A percentile compares a stretch with the other conserved stretches of the same genome.
phyloP scores from a whole-genome alignment of 2,329 filamentous ascomycete genomes.

The Aspergillus proliferans region DNA sequence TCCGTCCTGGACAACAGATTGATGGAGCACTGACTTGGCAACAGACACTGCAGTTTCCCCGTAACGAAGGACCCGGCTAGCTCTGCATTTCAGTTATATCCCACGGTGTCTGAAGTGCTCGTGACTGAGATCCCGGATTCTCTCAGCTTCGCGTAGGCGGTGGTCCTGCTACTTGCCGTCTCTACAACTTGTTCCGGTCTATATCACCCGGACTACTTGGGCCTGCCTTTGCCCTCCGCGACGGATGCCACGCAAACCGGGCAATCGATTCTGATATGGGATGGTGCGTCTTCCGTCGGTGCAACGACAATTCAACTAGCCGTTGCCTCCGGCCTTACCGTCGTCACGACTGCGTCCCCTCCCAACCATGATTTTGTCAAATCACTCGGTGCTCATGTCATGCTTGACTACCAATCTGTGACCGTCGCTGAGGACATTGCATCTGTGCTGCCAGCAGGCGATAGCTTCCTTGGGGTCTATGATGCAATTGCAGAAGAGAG shows the following conservation, averaged over 20 bases:
- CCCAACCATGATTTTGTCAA: background rate
- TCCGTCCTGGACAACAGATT: background rate
- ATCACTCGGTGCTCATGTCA: background rate
- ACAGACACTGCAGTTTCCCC: background rate
- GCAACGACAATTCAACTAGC: background rate
- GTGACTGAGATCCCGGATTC: background rate
- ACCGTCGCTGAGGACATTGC: background rate
- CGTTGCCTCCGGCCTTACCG: background rate
- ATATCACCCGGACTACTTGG: background rate
- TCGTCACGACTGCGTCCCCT: background rate
- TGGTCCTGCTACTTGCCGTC: background rate
- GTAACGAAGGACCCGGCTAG: background rate
- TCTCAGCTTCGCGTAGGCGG: background rate
- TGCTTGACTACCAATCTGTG: background rate
- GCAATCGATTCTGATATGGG: background rate
- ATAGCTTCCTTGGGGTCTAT: background rate
- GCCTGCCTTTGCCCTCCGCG: background rate
- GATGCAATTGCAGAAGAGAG: background rate
- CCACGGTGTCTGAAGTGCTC: background rate
- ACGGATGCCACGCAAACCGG: background rate
- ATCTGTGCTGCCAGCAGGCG: background rate
- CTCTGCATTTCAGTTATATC: background rate
- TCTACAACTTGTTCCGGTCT: background rate
- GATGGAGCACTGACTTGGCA: background rate
- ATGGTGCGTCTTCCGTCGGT: background rate